These are phyloP conservation scores for Xylariomycetidae sp. DNA, from an alignment of 2,329 filamentous ascomycete genomes.

Conservation along the genomic window DNA sequence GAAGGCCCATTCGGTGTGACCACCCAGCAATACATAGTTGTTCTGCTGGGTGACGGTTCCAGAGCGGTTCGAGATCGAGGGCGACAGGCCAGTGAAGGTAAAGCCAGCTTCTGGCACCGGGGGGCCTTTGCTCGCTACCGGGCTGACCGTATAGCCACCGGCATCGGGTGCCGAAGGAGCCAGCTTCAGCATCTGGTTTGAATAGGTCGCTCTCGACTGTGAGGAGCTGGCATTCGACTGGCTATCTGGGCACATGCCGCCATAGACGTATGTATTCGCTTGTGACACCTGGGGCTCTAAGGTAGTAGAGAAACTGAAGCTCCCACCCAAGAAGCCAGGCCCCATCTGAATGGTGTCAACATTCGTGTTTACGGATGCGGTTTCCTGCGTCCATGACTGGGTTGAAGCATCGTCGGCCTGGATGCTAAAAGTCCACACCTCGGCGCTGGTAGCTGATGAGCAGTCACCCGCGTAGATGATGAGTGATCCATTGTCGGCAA, in stretches of 20 bases:
- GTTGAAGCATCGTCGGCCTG: constrained; percentile 32
- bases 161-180: constrained; percentile 36
- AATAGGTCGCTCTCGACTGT: constrained; percentile 70
- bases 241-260: constrained; percentile 78
- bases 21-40: constrained; percentile 77
- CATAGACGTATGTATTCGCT: constrained; percentile 69
- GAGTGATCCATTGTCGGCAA: constrained; percentile 65
- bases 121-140: constrained; percentile 47
- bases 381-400: constrained; percentile 37
- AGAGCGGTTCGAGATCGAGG: constrained; percentile 65
- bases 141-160: constrained; percentile 30
- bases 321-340: constrained; percentile 48
- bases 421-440: constrained; percentile 65
- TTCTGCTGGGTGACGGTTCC: constrained; percentile 66
- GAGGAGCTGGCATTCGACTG: constrained; percentile 45
- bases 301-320: constrained; percentile 64
- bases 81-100: constrained; percentile 68
- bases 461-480: constrained; percentile 74
- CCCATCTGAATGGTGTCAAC: constrained; percentile 25
- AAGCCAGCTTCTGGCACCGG: constrained; percentile 84
- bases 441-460: constrained; percentile 42
- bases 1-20: constrained; percentile 78
- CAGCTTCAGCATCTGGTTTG: constrained; percentile 72
- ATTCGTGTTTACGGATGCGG: constrained; percentile 16
- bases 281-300: constrained; percentile 48